A percentile compares a stretch with the other conserved stretches of the same genome.
Evolutionary conservation across 2,329 filamentous ascomycete genomes (phyloP).

Genomic region (Fusarium sp.): DNA sequence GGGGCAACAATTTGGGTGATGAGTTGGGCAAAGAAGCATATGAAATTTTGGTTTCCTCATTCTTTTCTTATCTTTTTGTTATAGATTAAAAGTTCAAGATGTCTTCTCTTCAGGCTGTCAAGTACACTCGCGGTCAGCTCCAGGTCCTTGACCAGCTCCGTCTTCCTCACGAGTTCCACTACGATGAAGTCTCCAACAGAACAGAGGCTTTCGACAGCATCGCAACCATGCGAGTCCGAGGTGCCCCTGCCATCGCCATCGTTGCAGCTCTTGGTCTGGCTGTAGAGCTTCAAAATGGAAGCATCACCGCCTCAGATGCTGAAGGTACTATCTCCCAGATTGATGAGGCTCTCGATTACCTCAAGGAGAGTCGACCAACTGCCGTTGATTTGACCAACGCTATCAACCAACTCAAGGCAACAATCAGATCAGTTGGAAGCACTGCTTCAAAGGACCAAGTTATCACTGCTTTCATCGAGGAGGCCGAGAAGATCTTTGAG

Average conservation of each 20-base stretch:
- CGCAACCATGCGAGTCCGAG: constrained; percentile 81
- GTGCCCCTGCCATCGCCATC: constrained; percentile 94
- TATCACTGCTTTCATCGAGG: constrained; percentile 76
- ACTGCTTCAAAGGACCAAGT: constrained; percentile 63
- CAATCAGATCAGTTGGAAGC: constrained; percentile 64
- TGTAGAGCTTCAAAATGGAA: constrained; percentile 77
- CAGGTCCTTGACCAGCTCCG: constrained; percentile 86
- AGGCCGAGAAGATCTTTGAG: constrained; percentile 86
- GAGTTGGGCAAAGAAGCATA: constrained; percentile 10
- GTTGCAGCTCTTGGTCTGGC: constrained; percentile 92
- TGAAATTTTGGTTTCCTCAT: background rate
- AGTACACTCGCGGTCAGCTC: constrained; percentile 77
- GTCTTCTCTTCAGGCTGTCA: constrained; percentile 79
- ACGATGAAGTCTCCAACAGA: constrained; percentile 76
- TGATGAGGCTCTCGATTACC: constrained; percentile 81
- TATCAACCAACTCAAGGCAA: constrained; percentile 79
- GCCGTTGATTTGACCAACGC: constrained; percentile 96
- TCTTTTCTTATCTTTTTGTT: background rate
- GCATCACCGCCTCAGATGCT: constrained; percentile 56
- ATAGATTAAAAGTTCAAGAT: constrained; percentile 47
- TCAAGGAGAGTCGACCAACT: constrained; percentile 90
- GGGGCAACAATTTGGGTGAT: constrained; percentile 41
- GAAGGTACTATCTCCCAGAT: constrained; percentile 77
- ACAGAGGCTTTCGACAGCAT: constrained; percentile 86
- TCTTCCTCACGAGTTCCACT: constrained; percentile 82